These are phyloP conservation scores for Corynascus novoguineensis DNA, from an alignment of 495 filamentous ascomycete species.

Conservation along the genomic window DNA sequence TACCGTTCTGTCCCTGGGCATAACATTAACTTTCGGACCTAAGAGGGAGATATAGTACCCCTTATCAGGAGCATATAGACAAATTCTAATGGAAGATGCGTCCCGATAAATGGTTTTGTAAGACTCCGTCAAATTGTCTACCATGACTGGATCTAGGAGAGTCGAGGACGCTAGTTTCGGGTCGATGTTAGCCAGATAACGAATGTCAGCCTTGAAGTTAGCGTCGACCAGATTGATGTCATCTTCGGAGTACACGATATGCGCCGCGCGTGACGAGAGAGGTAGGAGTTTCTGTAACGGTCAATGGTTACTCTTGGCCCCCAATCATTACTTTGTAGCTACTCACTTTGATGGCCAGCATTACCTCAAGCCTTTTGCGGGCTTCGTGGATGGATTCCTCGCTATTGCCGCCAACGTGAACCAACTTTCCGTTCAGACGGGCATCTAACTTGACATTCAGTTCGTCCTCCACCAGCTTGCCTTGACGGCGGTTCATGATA, in stretches of 20 bases:
- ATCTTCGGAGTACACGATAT: constrained; percentile 37
- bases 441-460: constrained; percentile 25
- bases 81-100: constrained; percentile 21
- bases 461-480: constrained; percentile 22
- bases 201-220: constrained; percentile 16
- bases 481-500: constrained; percentile 18
- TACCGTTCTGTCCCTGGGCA: neutral
- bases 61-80: constrained; percentile 10
- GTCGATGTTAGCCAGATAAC: constrained; percentile 31
- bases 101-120: constrained; percentile 20
- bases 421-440: constrained; percentile 16
- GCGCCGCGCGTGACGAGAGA: constrained; percentile 1
- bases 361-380: constrained; percentile 32
- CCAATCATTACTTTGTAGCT: neutral
- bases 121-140: neutral
- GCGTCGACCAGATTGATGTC: constrained; percentile 14
- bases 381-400: constrained; percentile 19
- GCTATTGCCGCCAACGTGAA: constrained; percentile 34
- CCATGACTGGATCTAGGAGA: constrained; percentile 8
- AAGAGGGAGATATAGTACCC: constrained; percentile 5
- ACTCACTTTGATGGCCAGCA: constrained; percentile 36
- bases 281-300: constrained; percentile 1
- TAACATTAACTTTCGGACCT: constrained; percentile 1
- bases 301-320: neutral
- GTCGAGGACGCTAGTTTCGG: constrained; percentile 14